These are phyloP conservation scores for Fomes fomentarius DNA, from an alignment of 1,284 basidiomycete genomes.

Conservation along the genomic window DNA sequence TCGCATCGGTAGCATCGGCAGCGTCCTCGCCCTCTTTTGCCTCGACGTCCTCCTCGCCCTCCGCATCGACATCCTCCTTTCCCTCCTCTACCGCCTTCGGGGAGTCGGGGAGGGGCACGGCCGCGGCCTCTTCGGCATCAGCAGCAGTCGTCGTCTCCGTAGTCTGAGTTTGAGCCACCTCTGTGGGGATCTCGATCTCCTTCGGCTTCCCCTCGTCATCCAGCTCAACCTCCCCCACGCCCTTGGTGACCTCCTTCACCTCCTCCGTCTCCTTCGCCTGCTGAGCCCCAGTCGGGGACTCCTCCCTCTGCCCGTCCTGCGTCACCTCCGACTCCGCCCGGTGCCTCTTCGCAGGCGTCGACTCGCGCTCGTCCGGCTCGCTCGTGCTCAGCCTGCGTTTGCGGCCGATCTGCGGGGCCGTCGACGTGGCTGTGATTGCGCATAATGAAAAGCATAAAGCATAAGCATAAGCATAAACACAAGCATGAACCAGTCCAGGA, in stretches of 20 bases:
- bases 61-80: constrained; percentile 1
- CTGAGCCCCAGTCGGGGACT: background rate
- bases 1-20: background rate
- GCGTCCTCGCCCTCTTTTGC: constrained; percentile 10
- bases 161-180: constrained; percentile 37
- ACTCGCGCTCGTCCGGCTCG: constrained; percentile 45
- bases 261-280: constrained; percentile 45
- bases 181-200: constrained; percentile 29
- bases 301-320: constrained; percentile 24
- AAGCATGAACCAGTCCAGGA: background rate
- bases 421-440: constrained; percentile 62
- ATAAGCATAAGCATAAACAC: no score
- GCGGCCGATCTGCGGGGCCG: constrained; percentile 65
- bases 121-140: constrained; percentile 43
- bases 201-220: constrained; percentile 46
- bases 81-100: constrained; percentile 29
- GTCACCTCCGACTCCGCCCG: constrained; percentile 38
- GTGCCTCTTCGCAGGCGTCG: constrained; percentile 47
- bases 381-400: constrained; percentile 65
- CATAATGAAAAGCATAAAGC: background rate
- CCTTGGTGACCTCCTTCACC: constrained; percentile 69
- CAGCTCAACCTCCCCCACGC: constrained; percentile 69
- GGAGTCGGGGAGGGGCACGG: constrained; percentile 55
- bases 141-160: constrained; percentile 36
- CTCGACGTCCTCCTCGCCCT: constrained; percentile 10